These are phyloP conservation scores for Beta macrorhiza DNA, from an alignment of 179 eudicot species.

Conservation along the genomic window DNA sequence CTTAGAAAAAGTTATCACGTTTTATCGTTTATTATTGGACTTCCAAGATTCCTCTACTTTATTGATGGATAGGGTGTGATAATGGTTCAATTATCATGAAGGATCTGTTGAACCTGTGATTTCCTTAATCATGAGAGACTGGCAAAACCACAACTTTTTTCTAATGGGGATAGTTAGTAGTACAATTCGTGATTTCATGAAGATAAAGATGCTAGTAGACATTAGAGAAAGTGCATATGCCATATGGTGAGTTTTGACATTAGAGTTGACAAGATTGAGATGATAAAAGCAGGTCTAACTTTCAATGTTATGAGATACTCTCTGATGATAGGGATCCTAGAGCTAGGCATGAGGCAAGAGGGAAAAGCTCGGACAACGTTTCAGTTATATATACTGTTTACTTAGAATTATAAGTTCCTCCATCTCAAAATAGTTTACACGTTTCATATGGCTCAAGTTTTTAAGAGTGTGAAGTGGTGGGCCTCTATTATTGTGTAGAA, in stretches of 20 bases:
- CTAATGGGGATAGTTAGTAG: neutral
- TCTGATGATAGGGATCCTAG: neutral
- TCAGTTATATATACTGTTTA: neutral
- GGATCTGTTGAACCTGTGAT: neutral
- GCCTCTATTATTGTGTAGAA: too few species aligned
- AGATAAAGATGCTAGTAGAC: conserved; percentile 1
- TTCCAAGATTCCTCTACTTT: neutral
- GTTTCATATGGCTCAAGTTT: too few species aligned
- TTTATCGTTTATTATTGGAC: neutral
- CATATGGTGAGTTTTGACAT: neutral
- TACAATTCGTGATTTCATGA: neutral
- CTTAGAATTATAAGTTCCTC: neutral
- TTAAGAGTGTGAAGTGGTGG: too few species aligned
- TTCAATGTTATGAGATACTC: neutral
- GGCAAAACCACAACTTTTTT: neutral
- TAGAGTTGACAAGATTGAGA: neutral
- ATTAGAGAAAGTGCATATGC: conserved; percentile 5
- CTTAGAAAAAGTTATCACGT: neutral
- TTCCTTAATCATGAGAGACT: neutral
- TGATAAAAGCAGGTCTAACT: neutral
- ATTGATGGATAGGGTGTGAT: neutral
- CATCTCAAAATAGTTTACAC: too few species aligned
- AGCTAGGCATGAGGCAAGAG: neutral
- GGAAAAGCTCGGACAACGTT: neutral
- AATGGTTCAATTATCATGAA: neutral